Evolutionary conservation across 306 rosid species (phyloP).

Genomic region (Cucurbita argyrosperma): DNA sequence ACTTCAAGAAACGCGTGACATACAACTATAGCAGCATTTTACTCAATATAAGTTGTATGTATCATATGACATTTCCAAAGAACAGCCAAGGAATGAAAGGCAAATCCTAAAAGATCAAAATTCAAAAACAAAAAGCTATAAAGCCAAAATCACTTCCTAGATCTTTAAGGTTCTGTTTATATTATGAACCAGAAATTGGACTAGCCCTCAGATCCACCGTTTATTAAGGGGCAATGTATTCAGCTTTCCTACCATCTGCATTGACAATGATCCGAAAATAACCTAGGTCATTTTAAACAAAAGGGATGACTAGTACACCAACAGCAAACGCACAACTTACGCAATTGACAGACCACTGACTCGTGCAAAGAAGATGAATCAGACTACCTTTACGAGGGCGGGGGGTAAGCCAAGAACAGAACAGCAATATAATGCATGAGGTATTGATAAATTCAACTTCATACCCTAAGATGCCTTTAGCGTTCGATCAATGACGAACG

Average conservation of each 20-base stretch:
- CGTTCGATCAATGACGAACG: not conserved
- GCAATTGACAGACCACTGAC: not conserved
- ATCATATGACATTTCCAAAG: not conserved
- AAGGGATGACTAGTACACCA: not conserved
- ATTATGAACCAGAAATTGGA: not conserved
- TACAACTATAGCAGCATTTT: not conserved
- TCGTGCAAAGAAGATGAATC: not conserved
- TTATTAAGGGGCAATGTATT: not conserved
- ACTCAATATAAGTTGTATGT: not conserved
- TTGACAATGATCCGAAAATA: not conserved
- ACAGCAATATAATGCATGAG: not conserved
- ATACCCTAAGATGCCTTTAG: not conserved
- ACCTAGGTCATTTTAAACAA: not conserved
- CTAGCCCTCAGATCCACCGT: not conserved
- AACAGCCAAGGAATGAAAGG: not conserved
- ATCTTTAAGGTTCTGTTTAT: not conserved
- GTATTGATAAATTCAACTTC: not conserved
- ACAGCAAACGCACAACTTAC: not conserved
- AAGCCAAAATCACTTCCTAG: not conserved
- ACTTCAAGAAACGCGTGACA: not conserved
- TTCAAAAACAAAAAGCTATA: not conserved
- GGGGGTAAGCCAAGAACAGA: not conserved
- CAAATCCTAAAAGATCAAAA: not conserved
- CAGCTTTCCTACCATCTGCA: not conserved
- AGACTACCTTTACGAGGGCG: not conserved